Evolutionary conservation across 2,329 filamentous ascomycete genomes (phyloP).

Genomic region (Coleophoma cylindrospora): DNA sequence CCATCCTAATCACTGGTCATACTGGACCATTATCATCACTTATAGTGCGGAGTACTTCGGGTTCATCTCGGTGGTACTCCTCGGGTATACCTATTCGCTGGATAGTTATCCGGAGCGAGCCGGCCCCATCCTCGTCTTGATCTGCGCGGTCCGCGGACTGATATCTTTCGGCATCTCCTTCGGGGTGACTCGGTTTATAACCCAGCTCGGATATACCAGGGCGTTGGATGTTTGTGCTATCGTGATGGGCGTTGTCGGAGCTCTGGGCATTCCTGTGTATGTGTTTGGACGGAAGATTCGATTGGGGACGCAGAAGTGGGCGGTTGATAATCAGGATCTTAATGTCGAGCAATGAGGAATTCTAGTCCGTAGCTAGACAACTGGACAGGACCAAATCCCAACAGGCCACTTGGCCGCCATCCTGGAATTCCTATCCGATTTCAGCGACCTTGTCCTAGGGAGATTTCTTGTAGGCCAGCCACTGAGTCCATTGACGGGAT

Average conservation of each 20-base stretch:
- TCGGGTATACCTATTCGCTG: background rate
- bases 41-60: background rate
- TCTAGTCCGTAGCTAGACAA: too few species aligned
- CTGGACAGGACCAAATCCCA: too few species aligned
- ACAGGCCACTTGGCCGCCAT: too few species aligned
- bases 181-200: background rate
- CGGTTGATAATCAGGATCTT: background rate
- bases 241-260: background rate
- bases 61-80: background rate
- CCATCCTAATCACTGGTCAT: slow-evolving; percentile 17
- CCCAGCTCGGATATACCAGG: background rate
- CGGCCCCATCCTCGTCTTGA: background rate
- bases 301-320: background rate
- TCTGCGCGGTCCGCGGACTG: background rate
- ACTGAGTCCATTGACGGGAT: too few species aligned
- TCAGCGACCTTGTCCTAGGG: too few species aligned
- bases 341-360: too few species aligned
- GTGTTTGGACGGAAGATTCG: slow-evolving; percentile 2
- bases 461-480: too few species aligned
- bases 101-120: background rate
- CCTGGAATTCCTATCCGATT: too few species aligned
- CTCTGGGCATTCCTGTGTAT: background rate
- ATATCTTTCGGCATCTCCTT: background rate
- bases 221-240: background rate
- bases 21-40: background rate